A percentile compares a stretch with the other conserved stretches of the same genome.
Conservation (phyloP, 805 yeast species). For the Starmerella asiatica region DNA sequence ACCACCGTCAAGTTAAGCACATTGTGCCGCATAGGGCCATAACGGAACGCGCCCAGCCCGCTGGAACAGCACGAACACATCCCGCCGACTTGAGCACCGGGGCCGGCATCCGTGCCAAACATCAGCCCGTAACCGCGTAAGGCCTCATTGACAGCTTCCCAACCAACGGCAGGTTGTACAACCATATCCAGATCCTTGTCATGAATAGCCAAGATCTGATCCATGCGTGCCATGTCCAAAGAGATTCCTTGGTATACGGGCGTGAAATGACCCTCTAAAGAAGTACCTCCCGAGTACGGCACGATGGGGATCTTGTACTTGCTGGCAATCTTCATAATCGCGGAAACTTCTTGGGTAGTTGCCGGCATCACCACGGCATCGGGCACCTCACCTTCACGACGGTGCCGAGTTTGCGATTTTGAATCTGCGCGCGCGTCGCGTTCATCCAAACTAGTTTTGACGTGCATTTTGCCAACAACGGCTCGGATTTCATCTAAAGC, state of each 20-base stretch:
- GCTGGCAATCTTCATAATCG: slow-evolving; percentile 47
- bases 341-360: slow-evolving; percentile 54
- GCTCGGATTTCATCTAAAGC: slow-evolving; percentile 42
- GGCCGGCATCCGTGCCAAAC: slow-evolving; percentile 86
- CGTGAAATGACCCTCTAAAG: slow-evolving; percentile 69
- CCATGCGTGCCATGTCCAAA: slow-evolving; percentile 50
- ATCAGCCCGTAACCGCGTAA: slow-evolving; percentile 41
- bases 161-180: slow-evolving; percentile 54
- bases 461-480: slow-evolving; percentile 41
- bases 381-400: slow-evolving; percentile 38
- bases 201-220: slow-evolving; percentile 43
- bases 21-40: slow-evolving; percentile 78
- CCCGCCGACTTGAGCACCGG: slow-evolving; percentile 76
- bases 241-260: slow-evolving; percentile 60
- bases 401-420: slow-evolving; percentile 57
- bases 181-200: slow-evolving; percentile 61
- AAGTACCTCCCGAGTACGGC: slow-evolving; percentile 69
- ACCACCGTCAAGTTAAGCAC: slow-evolving; percentile 66
- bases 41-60: slow-evolving; percentile 52
- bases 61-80: slow-evolving; percentile 44
- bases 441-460: slow-evolving; percentile 34
- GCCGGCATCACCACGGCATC: slow-evolving; percentile 46
- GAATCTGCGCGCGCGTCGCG: slow-evolving; percentile 50
- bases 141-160: slow-evolving; percentile 34
- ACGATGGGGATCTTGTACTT: slow-evolving; percentile 56